phyloP scores from a whole-genome alignment of 768 basidiomycete species.

The Boletus rubropictus region DNA sequence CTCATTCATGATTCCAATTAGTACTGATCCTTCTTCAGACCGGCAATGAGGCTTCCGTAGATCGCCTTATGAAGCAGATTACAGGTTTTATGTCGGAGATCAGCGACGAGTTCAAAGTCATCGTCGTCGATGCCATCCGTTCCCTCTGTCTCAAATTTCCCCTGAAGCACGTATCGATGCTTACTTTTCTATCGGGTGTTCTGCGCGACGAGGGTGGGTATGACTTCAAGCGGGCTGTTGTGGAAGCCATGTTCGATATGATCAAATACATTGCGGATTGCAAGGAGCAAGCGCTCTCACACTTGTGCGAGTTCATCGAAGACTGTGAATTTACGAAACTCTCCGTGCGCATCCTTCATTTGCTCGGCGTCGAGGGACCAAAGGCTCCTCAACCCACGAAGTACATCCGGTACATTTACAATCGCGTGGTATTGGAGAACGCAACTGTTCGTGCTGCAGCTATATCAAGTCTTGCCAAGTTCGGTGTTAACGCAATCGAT shows the following conservation, averaged over 20 bases:
- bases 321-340: constrained; percentile 99
- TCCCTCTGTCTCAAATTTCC: constrained; percentile 99
- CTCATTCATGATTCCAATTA: not conserved
- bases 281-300: constrained; percentile 95
- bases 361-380: constrained; percentile 94
- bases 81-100: constrained; percentile 99
- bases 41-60: constrained; percentile 97
- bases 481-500: constrained; percentile 87
- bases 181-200: constrained; percentile 93
- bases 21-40: constrained; percentile 52
- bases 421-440: constrained; percentile 97
- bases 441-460: constrained; percentile 97
- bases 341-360: constrained; percentile 91
- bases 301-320: constrained; percentile 99
- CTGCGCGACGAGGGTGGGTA: constrained; percentile 98
- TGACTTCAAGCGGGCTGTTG: constrained; percentile 98
- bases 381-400: constrained; percentile 95
- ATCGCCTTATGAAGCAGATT: constrained; percentile 98
- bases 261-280: constrained; percentile 94
- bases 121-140: constrained; percentile 97
- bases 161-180: constrained; percentile 93
- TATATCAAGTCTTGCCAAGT: constrained; percentile 91
- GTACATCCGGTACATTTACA: constrained; percentile 99
- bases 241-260: constrained; percentile 99
- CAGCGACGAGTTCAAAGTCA: constrained; percentile 99